Evolutionary conservation across 179 eudicot genomes (phyloP).

Genomic region (Sideroxylon spinosum): DNA sequence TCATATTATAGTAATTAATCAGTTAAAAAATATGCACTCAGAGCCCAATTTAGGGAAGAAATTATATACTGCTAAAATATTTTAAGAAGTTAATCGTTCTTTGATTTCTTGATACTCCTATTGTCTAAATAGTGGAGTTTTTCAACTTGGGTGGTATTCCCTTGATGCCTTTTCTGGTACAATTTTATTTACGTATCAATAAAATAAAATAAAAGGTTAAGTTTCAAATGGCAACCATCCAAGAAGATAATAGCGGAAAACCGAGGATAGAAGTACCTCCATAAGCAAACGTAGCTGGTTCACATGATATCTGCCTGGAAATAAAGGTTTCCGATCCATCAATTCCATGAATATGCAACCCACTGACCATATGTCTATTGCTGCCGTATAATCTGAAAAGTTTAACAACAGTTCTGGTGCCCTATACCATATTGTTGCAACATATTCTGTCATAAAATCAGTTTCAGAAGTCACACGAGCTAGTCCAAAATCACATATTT

Average conservation of each 20-base stretch:
- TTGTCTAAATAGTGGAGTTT: too few relatives aligned
- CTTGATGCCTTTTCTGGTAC: too few relatives aligned
- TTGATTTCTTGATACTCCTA: too few relatives aligned
- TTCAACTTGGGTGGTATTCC: too few relatives aligned
- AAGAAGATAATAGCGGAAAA: background rate
- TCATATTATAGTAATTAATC: background rate
- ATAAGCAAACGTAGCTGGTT: constrained; percentile 83
- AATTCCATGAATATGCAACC: constrained; percentile 95
- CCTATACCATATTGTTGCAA: constrained; percentile 87
- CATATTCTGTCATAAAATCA: constrained; percentile 92
- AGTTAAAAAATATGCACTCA: background rate
- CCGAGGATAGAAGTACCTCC: constrained; percentile 49
- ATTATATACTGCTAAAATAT: background rate
- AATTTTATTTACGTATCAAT: too few relatives aligned
- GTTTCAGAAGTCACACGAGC: constrained; percentile 91
- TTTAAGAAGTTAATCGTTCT: background rate
- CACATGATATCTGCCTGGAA: constrained; percentile 92
- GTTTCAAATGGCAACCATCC: background rate
- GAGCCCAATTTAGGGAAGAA: background rate
- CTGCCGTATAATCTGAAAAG: constrained; percentile 87
- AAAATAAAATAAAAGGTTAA: too few relatives aligned
- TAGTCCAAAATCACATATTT: constrained; percentile 84
- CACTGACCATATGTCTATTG: constrained; percentile 90
- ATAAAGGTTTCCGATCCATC: constrained; percentile 89
- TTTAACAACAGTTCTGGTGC: constrained; percentile 77